Percentiles rank a stretch among this genome's conserved stretches.
Evolutionary conservation across 1,284 basidiomycete genomes (phyloP).

Genomic region (Marasmius oreades): DNA sequence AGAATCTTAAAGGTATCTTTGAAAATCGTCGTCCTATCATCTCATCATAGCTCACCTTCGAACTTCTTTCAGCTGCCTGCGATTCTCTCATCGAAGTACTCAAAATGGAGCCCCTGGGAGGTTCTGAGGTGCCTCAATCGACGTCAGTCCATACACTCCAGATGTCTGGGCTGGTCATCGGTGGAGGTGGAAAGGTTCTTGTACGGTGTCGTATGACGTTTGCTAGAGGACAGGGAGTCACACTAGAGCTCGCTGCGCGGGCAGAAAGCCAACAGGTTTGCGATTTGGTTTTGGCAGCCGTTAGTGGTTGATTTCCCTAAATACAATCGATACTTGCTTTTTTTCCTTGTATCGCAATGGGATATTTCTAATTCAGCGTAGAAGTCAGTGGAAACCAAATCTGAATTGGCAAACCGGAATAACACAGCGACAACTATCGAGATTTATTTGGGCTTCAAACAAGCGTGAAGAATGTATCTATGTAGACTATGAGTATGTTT

Average conservation of each 20-base stretch:
- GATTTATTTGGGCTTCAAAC: no score
- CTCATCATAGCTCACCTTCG: constrained; percentile 10
- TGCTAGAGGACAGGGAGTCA: constrained; percentile 88
- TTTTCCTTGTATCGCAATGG: no score
- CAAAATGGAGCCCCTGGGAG: constrained; percentile 95
- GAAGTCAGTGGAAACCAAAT: no score
- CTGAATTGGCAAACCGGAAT: no score
- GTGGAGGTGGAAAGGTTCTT: constrained; percentile 91
- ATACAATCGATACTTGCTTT: no score
- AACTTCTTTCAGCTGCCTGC: constrained; percentile 66
- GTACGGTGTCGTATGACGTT: constrained; percentile 96
- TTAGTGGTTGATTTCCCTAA: constrained; percentile 55
- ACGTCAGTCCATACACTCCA: constrained; percentile 93
- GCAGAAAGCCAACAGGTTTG: constrained; percentile 88
- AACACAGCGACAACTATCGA: no score
- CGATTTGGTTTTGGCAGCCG: constrained; percentile 86
- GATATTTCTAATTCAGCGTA: no score
- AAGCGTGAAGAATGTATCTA: no score
- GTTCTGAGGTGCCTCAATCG: constrained; percentile 78
- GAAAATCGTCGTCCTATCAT: constrained; percentile 1
- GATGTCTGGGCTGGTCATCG: constrained; percentile 83
- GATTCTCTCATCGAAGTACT: constrained; percentile 92
- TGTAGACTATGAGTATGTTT: no score
- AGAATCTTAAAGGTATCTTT: constrained; percentile 85
- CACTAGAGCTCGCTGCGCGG: constrained; percentile 89